Base-by-base conservation (phyloP, 345 rosid species). In the Lumnitzera littorea region DNA sequence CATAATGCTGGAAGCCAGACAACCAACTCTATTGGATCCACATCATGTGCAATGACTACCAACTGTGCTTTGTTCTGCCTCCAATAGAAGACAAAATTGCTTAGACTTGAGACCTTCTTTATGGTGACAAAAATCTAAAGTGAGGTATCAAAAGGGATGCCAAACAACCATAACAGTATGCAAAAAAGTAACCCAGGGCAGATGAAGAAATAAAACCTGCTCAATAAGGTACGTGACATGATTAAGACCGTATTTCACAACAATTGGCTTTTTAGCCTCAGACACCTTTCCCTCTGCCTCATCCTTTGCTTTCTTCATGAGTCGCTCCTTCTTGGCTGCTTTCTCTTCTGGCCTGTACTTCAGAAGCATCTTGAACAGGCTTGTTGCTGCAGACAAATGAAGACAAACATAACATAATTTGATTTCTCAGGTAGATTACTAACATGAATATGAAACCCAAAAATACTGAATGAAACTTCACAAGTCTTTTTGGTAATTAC, bases 171-270 rank as follows among this genome's bases (percentile, higher is more conserved):
- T 12, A 27, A 54, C 15, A 16, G 13, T 15, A 16, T 12, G 25
- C 20, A 16, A 49, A 20, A 20, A 20, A 20, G 20, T 20, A 20
- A 20, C 20, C 20, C 20, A 20, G 20, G 20, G 20, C 13, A 49
- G 25, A 47, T 13, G 46, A 58, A 17, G 25, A 57, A 24, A 41
- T 5, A 12, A 43, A 23, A 82, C 89, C 87, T 86, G 89, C 75
- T 86, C 89, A 14, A 81, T 83, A 52, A 86, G 87, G 72, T 86
- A 86, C 12, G 92, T 86, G 12, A 83, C 78, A 60, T 86, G 92
- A 69, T 86, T 86, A 27, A 86, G 84, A 16, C 89, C 92, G 48
- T 86, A 86, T 65, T 86, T 86, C 51, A 83, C 87, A 20, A 83
- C 84, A 74, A 86, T 80, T 9, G 87, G 92, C 75, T 86, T 81